Percentiles rank a stretch among this genome's conserved stretches.
These are phyloP conservation scores for Hyaloscypha bicolor DNA, from an alignment of 495 filamentous ascomycete genomes.

Conservation along the genomic window DNA sequence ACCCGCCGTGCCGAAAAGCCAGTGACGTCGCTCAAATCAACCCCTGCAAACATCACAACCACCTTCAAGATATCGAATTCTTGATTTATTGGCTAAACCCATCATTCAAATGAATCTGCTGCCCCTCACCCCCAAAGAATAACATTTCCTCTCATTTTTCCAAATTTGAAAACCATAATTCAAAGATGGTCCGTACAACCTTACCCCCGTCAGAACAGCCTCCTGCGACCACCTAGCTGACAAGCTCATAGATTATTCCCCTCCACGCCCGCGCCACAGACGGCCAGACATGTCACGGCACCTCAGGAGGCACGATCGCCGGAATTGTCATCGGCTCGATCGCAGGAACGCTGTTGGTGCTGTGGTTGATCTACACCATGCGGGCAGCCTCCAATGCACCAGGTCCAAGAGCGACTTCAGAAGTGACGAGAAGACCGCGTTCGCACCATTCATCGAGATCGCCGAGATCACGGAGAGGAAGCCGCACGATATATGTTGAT, in stretches of 20 bases:
- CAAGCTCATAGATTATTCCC: neutral
- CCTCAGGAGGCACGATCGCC: conserved; percentile 10
- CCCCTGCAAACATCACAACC: neutral
- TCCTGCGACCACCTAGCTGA: neutral
- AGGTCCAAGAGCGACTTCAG: neutral
- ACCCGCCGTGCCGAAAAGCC: neutral
- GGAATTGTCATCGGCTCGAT: conserved; percentile 13
- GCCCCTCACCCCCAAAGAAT: neutral
- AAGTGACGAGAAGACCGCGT: neutral
- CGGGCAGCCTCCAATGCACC: neutral
- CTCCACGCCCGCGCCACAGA: neutral
- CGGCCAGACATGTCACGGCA: neutral
- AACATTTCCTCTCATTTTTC: neutral
- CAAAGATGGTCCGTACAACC: neutral
- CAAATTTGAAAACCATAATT: neutral
- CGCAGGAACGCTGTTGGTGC: conserved; percentile 6
- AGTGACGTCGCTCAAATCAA: neutral
- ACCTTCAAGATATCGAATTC: neutral
- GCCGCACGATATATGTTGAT: neutral
- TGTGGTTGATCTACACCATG: conserved; percentile 8
- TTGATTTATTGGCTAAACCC: too few relatives aligned
- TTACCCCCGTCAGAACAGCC: neutral
- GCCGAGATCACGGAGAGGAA: neutral
- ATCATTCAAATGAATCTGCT: neutral
- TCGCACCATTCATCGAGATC: neutral